Conservation (phyloP, 1,284 basidiomycete species). For the Schizophyllum commune region DNA sequence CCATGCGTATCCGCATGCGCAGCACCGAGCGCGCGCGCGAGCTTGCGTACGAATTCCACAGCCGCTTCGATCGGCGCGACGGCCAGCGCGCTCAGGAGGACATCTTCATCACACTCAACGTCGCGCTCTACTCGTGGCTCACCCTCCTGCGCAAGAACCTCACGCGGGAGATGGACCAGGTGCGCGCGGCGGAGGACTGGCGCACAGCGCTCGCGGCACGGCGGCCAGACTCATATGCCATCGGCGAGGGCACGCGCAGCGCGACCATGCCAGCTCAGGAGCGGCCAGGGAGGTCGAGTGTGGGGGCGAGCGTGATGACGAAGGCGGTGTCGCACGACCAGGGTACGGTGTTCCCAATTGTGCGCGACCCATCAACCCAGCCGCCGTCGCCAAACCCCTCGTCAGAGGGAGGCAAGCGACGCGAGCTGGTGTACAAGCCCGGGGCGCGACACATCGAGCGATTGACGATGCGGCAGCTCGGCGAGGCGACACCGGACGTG, state of each 20-base stretch:
- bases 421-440: conserved; percentile 41
- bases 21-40: conserved; percentile 45
- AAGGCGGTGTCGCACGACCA: not conserved
- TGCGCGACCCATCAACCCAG: not conserved
- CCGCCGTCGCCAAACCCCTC: not conserved
- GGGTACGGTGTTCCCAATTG: not conserved
- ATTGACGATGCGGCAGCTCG: conserved; percentile 74
- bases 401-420: conserved; percentile 11
- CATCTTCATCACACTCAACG: conserved; percentile 77
- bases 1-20: conserved; percentile 72
- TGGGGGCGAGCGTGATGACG: not conserved
- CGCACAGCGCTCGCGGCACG: conserved; percentile 28
- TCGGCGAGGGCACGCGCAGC: not conserved
- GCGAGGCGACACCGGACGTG: conserved; percentile 81
- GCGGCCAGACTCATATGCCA: conserved; percentile 13
- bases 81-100: conserved; percentile 49
- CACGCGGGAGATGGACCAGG: conserved; percentile 68
- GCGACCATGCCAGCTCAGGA: not conserved
- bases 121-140: conserved; percentile 73
- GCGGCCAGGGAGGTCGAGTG: not conserved
- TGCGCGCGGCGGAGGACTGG: conserved; percentile 48
- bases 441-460: conserved; percentile 59
- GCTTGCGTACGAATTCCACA: conserved; percentile 67
- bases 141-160: conserved; percentile 67
- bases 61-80: conserved; percentile 50